Conservation (phyloP, 768 basidiomycete genomes). For the Chalciporus sphaerocephalus region DNA sequence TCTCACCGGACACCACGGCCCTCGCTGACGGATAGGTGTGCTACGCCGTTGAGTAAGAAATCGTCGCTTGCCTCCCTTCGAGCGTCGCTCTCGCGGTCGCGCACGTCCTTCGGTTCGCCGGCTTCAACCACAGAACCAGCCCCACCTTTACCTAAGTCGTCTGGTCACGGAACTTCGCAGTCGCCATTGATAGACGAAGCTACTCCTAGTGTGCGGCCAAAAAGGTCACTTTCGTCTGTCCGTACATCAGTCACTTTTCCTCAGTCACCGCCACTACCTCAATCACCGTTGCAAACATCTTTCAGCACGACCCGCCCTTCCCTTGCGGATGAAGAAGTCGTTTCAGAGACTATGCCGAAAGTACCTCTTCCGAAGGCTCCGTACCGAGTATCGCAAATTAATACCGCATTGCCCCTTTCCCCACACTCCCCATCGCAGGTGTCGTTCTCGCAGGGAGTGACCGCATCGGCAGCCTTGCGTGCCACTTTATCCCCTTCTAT, state of each 20-base stretch:
- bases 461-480: slow-evolving; percentile 16
- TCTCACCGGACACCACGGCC: slow-evolving; percentile 15
- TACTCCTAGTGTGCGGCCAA: background rate
- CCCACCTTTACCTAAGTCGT: background rate
- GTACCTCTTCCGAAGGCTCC: background rate
- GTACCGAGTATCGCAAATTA: background rate
- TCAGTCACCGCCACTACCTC: background rate
- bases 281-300: background rate
- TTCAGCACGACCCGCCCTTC: background rate
- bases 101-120: background rate
- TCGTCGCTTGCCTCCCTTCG: background rate
- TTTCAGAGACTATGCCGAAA: background rate
- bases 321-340: background rate
- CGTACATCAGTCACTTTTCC: background rate
- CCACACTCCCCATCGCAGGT: background rate
- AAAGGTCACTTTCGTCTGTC: background rate
- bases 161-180: background rate
- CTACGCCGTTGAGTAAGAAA: background rate
- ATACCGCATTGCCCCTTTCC: background rate
- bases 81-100: background rate
- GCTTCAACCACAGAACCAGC: background rate
- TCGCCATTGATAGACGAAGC: background rate
- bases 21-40: slow-evolving; percentile 9
- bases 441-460: slow-evolving; percentile 6
- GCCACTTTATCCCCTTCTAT: slow-evolving; percentile 7